Base-by-base conservation (phyloP, 2,329 filamentous ascomycete species). In the Fusarium azukiicola region DNA sequence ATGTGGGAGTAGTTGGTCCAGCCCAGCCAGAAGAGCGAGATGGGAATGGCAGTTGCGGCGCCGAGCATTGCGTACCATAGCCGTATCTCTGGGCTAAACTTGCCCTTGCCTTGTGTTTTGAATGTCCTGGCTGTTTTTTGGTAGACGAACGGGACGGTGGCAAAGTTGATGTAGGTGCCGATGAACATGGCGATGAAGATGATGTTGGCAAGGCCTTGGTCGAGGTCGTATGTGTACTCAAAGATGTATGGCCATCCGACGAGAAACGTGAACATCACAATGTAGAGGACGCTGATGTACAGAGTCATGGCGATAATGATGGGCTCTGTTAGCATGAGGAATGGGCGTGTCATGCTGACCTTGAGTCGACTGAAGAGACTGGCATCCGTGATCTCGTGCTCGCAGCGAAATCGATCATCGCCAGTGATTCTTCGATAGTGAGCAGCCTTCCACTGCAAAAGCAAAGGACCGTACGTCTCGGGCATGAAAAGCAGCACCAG, bases 401-500 rank as follows among this genome's bases (percentile, higher is more conserved):
- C 91, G 13, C 94, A 94, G 68, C 90, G 89, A 87, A 92, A 96
- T 63, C 91, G 88, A n/a, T 89, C 85, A 74, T 95, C 91, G 7
- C 93, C 92, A 0, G 93, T 95, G 75, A 94, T 91, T 79, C 90
- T 87, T 63, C 94, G 91, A 71, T 94, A 86, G 77, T 90, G 90
- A 40, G 88, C 86, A 5, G 94, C 94, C 81, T 95, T 95, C 75
- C 89, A 89, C 71, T 92, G 90, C 44, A 96, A 85, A 6, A 96
- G 86, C 19, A 94, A 64, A 46, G 85, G 85, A 5, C 83, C 90
- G 77, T 95, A 96, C 0, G 94, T 96, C 84, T 96, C 94, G 3
- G 94, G 94, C 68, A 95, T 93, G 63, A 94, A 88, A 21, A 93
- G 81, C 36, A 93, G 82, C 46, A 96, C 91, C 49, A 92, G 80